phyloP scores from a whole-genome alignment of 352 stramenopile species.

The Elongisporangium prolatum region DNA sequence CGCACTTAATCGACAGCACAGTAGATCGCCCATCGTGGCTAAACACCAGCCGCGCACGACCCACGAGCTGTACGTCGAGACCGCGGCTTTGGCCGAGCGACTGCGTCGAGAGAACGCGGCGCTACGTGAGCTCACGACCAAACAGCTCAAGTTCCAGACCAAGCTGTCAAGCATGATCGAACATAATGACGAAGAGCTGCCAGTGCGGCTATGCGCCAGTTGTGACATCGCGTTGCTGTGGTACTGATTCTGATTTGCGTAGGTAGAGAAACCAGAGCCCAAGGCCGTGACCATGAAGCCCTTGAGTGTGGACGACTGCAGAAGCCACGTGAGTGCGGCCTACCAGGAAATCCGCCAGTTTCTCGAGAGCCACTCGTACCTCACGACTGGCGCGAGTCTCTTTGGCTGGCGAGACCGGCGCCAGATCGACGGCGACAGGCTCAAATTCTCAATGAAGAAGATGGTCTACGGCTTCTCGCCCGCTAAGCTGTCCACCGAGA shows the following conservation, averaged over 20 bases:
- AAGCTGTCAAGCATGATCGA: constrained; percentile 28
- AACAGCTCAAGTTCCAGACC: constrained; percentile 34
- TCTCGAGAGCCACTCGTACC: constrained; percentile 31
- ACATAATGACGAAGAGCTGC: constrained; percentile 20
- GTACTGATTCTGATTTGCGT: constrained; percentile 7
- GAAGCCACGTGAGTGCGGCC: constrained; percentile 22
- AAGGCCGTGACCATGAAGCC: constrained; percentile 10
- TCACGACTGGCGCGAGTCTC: constrained; percentile 40
- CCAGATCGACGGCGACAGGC: constrained; percentile 22
- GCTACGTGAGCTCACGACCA: constrained; percentile 30
- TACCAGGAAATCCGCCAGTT: constrained; percentile 46
- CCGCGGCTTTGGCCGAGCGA: constrained; percentile 45
- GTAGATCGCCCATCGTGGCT: constrained; percentile 8
- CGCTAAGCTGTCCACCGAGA: constrained; percentile 21
- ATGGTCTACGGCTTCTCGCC: constrained; percentile 26
- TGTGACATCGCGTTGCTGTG: background rate
- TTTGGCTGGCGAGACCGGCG: constrained; percentile 55
- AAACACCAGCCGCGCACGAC: constrained; percentile 6
- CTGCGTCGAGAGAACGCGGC: constrained; percentile 45
- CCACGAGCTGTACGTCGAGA: constrained; percentile 34
- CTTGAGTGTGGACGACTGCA: constrained; percentile 34
- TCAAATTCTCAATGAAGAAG: constrained; percentile 62
- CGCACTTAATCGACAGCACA: constrained; percentile 13
- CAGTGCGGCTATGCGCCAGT: constrained; percentile 3
- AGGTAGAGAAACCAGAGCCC: constrained; percentile 1